Conservation (phyloP, 1,284 basidiomycete species). For the Coniophora puteana region DNA sequence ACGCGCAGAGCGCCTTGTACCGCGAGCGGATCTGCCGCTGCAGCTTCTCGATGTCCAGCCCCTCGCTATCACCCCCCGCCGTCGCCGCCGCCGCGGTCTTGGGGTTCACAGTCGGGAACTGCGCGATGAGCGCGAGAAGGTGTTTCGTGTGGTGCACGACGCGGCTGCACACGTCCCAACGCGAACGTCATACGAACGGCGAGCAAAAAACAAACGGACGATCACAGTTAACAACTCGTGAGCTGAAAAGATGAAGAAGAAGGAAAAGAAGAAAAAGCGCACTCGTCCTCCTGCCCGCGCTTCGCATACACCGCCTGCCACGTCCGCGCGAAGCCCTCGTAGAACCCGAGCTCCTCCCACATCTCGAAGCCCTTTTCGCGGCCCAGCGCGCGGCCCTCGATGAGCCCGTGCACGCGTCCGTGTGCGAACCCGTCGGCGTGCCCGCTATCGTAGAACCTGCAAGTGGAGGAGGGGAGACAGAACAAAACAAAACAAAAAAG, state of each 20-base stretch:
- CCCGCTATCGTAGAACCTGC: slow-evolving; percentile 79
- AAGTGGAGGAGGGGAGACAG: slow-evolving; percentile 6
- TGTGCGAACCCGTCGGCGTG: slow-evolving; percentile 78
- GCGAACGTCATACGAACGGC: slow-evolving; percentile 2
- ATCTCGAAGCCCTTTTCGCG: slow-evolving; percentile 91
- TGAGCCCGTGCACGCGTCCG: slow-evolving; percentile 85
- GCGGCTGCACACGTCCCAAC: slow-evolving; percentile 40
- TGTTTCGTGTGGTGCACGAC: slow-evolving; percentile 60
- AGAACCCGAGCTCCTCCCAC: slow-evolving; percentile 96
- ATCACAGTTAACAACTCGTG: too few relatives aligned
- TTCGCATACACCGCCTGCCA: slow-evolving; percentile 55
- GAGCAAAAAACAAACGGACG: not conserved
- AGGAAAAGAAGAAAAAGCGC: too few relatives aligned
- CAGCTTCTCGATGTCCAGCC: slow-evolving; percentile 72
- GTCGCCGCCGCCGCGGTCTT: slow-evolving; percentile 29
- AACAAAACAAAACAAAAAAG: slow-evolving; percentile 1
- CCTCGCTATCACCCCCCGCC: too few relatives aligned
- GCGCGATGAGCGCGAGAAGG: slow-evolving; percentile 67
- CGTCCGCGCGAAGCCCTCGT: slow-evolving; percentile 77
- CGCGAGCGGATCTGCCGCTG: slow-evolving; percentile 84
- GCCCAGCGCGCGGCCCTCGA: slow-evolving; percentile 90
- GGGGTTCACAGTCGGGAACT: slow-evolving; percentile 79
- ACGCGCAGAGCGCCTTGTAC: slow-evolving; percentile 84
- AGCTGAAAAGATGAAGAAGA: not conserved
- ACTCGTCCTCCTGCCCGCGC: slow-evolving; percentile 46